phyloP scores from a whole-genome alignment of 768 basidiomycete genomes.

The Calvatia gigantea region DNA sequence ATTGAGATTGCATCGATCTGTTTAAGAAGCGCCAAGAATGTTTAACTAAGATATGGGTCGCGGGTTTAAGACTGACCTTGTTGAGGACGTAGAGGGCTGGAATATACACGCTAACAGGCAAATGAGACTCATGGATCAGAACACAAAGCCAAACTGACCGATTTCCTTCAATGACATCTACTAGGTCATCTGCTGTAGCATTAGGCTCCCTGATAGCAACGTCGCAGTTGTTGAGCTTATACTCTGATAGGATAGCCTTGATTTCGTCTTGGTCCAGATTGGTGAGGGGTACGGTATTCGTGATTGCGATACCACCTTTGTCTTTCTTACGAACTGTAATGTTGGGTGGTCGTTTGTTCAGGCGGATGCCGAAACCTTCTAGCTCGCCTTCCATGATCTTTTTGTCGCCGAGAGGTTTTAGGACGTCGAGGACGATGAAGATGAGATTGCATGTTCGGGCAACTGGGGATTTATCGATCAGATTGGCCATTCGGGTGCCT shows the following conservation, averaged over 20 bases:
- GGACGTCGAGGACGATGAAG: constrained; percentile 96
- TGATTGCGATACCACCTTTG: constrained; percentile 91
- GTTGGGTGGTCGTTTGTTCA: constrained; percentile 92
- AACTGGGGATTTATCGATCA: constrained; percentile 44
- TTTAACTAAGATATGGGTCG: not conserved
- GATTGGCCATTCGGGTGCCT: not conserved
- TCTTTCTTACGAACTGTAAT: constrained; percentile 84
- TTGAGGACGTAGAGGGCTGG: constrained; percentile 90
- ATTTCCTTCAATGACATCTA: constrained; percentile 97
- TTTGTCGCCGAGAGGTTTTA: constrained; percentile 97
- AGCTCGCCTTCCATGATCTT: constrained; percentile 87
- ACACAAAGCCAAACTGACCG: constrained; percentile 41
- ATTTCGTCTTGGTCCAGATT: constrained; percentile 96
- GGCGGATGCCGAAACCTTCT: constrained; percentile 96
- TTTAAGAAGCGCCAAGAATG: not conserved
- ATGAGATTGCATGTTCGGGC: constrained; percentile 98
- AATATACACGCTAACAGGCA: constrained; percentile 71
- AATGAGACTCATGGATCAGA: not conserved
- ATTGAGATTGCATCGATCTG: constrained; percentile 98
- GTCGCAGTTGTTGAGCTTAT: constrained; percentile 84
- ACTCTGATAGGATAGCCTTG: constrained; percentile 92
- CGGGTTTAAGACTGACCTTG: constrained; percentile 47
- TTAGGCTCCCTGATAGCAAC: constrained; percentile 90
- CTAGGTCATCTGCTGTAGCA: constrained; percentile 92
- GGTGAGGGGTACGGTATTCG: constrained; percentile 94